Evolutionary conservation across 768 basidiomycete genomes (phyloP), one percentile per base, ranked within the genome.

Genomic region (Chalciporus sphaerocephalus): DNA sequence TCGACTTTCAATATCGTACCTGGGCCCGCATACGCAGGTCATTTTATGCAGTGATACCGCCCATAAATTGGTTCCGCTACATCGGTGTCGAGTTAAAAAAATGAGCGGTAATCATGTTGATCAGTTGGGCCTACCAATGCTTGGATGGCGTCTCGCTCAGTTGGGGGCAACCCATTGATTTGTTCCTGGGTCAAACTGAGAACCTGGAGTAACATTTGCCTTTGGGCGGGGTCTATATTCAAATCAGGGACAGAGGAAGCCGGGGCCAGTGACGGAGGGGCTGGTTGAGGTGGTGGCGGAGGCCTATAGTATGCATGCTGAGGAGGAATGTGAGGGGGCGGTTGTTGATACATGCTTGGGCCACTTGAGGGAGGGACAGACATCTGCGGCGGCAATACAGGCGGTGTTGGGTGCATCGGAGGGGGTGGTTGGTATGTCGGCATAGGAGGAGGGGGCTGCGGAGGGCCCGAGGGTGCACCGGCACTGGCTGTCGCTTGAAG

Each of bases 161-260:
- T 73, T 5, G 87, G 84, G 22, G 91, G 87, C 39, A 96, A 68
- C 7, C 78, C 78, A 38, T 82, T 83, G 51, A 97, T 87, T 63
- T 95, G 92, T 36, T 88, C 91, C 37, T 74, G 82, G 1, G 86
- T 85, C 60, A 97, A 65, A 49, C 74, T 78, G 24, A 97, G 69
- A 0, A 97, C 92, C 69, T 93, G 92, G 66, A 91, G 75, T 42
- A 96, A 62, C 83, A 95, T 87, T 25, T 78, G 75, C 88, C 79
- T 73, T 53, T 85, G 79, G 22, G 69, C 64, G 39, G 82, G 74
- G 56, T 70, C 74, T 46, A 82, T 68, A 17, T 42, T 55, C 16
- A 62, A 47, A 0, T 61, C 62, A 22, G 75, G 71, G 15, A 73
- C 61, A 15, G 68, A 48, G 7, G 47, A 23, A n/a, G 68, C 52